phyloP scores from a whole-genome alignment of 179 eudicot genomes.

The Nepenthes alata region DNA sequence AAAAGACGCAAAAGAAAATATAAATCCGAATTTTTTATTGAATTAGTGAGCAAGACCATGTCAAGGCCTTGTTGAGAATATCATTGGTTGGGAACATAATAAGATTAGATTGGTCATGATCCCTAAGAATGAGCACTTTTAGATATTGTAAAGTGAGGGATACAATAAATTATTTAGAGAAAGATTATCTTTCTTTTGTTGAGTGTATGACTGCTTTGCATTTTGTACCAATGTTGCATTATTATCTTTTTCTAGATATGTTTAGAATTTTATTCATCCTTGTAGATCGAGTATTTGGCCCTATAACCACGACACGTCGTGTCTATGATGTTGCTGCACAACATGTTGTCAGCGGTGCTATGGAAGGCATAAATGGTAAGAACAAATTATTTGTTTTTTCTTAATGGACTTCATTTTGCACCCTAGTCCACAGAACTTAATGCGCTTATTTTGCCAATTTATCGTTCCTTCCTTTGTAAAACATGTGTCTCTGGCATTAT shows the following conservation, averaged over 20 bases:
- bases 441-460: too few relatives aligned
- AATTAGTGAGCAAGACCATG: too few relatives aligned
- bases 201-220: too few relatives aligned
- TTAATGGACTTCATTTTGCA: background rate
- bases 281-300: constrained; percentile 93
- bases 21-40: too few relatives aligned
- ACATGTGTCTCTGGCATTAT: background rate
- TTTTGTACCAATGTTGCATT: background rate
- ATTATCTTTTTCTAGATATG: background rate
- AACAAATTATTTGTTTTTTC: background rate
- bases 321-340: constrained; percentile 95
- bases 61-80: too few relatives aligned
- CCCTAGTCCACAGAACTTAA: too few relatives aligned
- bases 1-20: too few relatives aligned
- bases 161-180: background rate
- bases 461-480: too few relatives aligned
- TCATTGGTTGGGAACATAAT: too few relatives aligned
- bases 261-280: constrained; percentile 3
- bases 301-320: constrained; percentile 92
- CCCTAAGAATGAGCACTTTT: background rate
- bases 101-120: too few relatives aligned
- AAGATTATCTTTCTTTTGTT: background rate
- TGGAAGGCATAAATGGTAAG: constrained; percentile 91
- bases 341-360: constrained; percentile 76
- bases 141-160: background rate